Evolutionary conservation across 2,329 filamentous ascomycete species (phyloP), one percentile per base, ranked within the genome.

Genomic region (Botrytis hyacinthi): DNA sequence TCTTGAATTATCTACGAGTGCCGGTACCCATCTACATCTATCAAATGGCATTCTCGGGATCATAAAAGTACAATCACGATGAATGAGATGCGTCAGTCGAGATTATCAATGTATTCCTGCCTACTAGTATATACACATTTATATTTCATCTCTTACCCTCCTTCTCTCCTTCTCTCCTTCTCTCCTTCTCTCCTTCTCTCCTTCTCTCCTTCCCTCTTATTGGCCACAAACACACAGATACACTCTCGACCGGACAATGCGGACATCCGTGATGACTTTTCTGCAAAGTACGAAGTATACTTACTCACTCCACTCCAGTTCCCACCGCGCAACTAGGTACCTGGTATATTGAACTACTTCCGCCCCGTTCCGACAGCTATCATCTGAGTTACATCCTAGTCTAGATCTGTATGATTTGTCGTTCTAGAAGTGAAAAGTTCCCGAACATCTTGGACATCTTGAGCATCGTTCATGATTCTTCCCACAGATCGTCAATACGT

Each of bases 341-440:
- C 51, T 57, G 7, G 16, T 57, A 18, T n/a, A 29, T 63, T 63
- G 22, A 51, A 54, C 22, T 37, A n/a, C 37, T 40, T 54, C 46
- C 46, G 32, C 46, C 63, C 63, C 32, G 46, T 67, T 54, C 63
- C 60, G 60, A 18, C 40, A 40, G 40, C 26, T 40, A 63, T 62
- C 35, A 42, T 40, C 37, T n/a, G 26, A 46, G 63, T n/a, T 48
- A 37, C n/a, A 62, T 26, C 44, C 35, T 35, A 44, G 44, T 29
- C 51, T 57, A 48, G 12, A 5, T 3, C 9, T 57, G 51, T 57
- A 12, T 51, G 65, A 67, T 67, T 35, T 10, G 48, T 12, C 46
- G 32, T 26, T 54, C 65, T 67, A 67, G 63, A 67, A 51, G 63
- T n/a, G 9, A 63, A 29, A 63, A 63, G 2, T n/a, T 63, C 40